Conservation (phyloP, 1,284 basidiomycete genomes). For the Ustilago xerochloae region DNA sequence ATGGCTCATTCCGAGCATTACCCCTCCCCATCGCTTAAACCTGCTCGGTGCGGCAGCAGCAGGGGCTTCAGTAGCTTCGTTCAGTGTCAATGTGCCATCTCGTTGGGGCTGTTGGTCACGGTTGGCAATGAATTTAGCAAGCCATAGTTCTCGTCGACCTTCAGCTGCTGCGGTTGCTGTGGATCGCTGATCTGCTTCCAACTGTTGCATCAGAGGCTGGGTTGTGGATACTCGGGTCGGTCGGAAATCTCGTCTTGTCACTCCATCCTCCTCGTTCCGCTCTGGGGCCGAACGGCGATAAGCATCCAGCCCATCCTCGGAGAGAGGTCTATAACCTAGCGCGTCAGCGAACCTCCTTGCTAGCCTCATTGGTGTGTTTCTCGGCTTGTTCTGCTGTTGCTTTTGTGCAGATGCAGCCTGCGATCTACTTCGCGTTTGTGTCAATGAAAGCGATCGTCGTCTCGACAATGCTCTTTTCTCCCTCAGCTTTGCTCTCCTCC, state of each 20-base stretch:
- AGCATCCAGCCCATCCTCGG: conserved; percentile 16
- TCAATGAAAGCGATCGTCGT: conserved; percentile 5
- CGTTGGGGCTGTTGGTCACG: conserved; percentile 5
- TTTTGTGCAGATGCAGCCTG: conserved; percentile 4
- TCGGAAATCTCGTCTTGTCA: not conserved
- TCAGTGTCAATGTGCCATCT: too few relatives aligned
- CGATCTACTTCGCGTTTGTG: not conserved
- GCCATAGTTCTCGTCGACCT: conserved; percentile 31
- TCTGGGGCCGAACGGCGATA: conserved; percentile 2
- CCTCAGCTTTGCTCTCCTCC: conserved; percentile 2
- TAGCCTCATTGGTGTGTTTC: conserved; percentile 2
- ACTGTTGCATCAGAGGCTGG: conserved; percentile 8
- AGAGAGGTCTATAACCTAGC: conserved; percentile 24
- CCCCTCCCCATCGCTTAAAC: conserved; percentile 13
- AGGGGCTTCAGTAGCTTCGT: conserved; percentile 11
- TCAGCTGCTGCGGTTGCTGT: conserved; percentile 29
- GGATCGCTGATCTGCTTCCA: conserved; percentile 13
- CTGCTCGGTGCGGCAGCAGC: not conserved
- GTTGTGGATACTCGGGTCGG: conserved; percentile 9
- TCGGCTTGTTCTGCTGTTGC: not conserved
- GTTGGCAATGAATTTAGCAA: conserved; percentile 27
- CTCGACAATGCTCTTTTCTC: conserved; percentile 23
- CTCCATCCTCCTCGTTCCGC: not conserved
- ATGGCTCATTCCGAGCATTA: conserved; percentile 18
- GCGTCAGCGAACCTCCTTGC: conserved; percentile 13